These are phyloP conservation scores for Vaccinium myrtillus DNA, from an alignment of 148 eudicot genomes.

Conservation along the genomic window DNA sequence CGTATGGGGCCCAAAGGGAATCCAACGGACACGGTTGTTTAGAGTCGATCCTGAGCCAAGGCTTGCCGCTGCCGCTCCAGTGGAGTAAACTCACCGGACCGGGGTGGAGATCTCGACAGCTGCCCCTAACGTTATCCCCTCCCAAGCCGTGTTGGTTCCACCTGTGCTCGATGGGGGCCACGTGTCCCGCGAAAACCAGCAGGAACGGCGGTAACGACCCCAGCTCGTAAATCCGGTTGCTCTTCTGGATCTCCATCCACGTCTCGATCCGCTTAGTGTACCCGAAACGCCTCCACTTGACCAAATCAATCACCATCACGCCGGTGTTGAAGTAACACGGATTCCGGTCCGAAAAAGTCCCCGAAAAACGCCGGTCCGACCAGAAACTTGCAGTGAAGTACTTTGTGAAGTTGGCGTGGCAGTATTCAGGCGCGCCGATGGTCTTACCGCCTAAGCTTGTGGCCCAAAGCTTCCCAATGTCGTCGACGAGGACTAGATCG, in stretches of 20 bases:
- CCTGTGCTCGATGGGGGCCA: conserved; percentile 49
- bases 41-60: conserved; percentile 44
- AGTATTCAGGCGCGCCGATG: conserved; percentile 87
- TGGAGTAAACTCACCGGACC: conserved; percentile 52
- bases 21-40: conserved; percentile 44
- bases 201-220: conserved; percentile 41
- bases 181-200: conserved; percentile 43
- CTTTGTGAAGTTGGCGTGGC: conserved; percentile 83
- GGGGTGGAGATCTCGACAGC: conserved; percentile 44
- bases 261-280: conserved; percentile 71
- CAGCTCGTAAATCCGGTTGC: conserved; percentile 66
- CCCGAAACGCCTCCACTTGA: conserved; percentile 61
- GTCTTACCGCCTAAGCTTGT: conserved; percentile 46
- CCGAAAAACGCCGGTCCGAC: conserved; percentile 39
- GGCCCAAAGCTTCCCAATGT: conserved; percentile 60
- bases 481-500: conserved; percentile 81
- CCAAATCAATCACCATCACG: conserved; percentile 86
- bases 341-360: conserved; percentile 38
- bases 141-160: conserved; percentile 57
- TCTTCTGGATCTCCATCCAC: conserved; percentile 92
- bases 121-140: conserved; percentile 44
- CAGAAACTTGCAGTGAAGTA: conserved; percentile 73
- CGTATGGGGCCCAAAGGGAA: conserved; percentile 39
- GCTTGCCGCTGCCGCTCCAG: conserved; percentile 54
- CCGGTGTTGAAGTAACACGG: conserved; percentile 93